A percentile compares a stretch with the other conserved stretches of the same genome.
These are phyloP conservation scores for Harringtonia lauricola DNA, from an alignment of 2,329 filamentous ascomycete genomes.

Conservation along the genomic window DNA sequence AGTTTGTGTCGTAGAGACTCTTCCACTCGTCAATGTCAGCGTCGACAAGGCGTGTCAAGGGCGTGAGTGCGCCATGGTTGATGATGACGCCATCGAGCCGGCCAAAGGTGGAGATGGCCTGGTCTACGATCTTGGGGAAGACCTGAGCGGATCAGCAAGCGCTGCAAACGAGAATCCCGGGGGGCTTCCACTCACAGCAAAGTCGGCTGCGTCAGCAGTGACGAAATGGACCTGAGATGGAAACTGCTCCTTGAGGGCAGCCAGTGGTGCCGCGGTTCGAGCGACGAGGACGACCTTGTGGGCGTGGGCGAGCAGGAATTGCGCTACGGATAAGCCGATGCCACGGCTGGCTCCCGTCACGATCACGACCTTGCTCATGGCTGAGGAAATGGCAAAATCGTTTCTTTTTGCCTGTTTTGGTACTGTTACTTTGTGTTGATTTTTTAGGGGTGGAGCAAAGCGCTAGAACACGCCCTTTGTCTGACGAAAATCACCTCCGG, in stretches of 20 bases:
- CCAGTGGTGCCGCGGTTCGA: slow-evolving; percentile 36
- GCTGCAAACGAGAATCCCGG: not conserved
- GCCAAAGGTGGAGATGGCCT: slow-evolving; percentile 58
- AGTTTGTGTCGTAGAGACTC: slow-evolving; percentile 67
- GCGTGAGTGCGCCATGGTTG: slow-evolving; percentile 77
- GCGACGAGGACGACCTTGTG: slow-evolving; percentile 52
- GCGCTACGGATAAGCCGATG: slow-evolving; percentile 45
- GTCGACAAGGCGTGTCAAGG: slow-evolving; percentile 60
- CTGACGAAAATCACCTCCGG: too few species aligned
- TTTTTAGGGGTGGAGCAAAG: too few species aligned
- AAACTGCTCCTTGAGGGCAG: slow-evolving; percentile 38
- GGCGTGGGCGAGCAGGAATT: slow-evolving; percentile 36
- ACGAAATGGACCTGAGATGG: slow-evolving; percentile 43
- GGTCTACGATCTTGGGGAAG: slow-evolving; percentile 49
- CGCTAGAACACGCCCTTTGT: too few species aligned
- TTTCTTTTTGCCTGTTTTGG: not conserved
- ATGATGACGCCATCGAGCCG: slow-evolving; percentile 71
- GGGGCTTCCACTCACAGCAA: slow-evolving; percentile 1
- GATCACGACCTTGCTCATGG: slow-evolving; percentile 46
- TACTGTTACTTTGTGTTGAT: not conserved
- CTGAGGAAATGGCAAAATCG: not conserved
- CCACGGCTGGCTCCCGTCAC: slow-evolving; percentile 56
- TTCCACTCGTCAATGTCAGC: slow-evolving; percentile 65
- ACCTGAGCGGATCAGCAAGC: slow-evolving; percentile 26
- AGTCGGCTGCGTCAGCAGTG: slow-evolving; percentile 42